Percentiles rank a stretch among this genome's conserved stretches.
Conservation (phyloP, 2,329 filamentous ascomycete species). For the Trichoderma endophyticum region DNA sequence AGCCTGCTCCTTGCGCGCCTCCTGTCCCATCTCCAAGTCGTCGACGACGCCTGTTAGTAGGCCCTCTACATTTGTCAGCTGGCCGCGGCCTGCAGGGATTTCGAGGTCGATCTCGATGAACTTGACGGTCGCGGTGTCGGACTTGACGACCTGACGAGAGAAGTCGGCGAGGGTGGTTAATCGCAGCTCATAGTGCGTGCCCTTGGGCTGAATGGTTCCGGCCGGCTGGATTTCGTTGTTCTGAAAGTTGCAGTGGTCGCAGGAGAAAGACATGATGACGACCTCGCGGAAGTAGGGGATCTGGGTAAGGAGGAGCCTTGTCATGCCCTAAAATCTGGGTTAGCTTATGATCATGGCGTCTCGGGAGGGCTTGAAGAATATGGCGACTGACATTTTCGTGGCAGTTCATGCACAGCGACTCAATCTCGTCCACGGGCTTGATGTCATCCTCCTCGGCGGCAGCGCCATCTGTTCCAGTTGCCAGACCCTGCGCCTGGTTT, state of each 20-base stretch:
- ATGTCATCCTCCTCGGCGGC: conserved; percentile 44
- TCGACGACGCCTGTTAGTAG: conserved; percentile 74
- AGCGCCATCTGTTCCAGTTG: conserved; percentile 37
- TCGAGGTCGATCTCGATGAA: conserved; percentile 92
- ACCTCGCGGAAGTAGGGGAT: conserved; percentile 98
- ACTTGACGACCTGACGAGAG: conserved; percentile 85
- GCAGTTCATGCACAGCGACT: conserved; percentile 86
- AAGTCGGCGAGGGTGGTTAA: conserved; percentile 73
- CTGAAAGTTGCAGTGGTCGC: conserved; percentile 81
- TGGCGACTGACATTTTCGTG: conserved; percentile 62
- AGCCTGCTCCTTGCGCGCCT: conserved; percentile 70
- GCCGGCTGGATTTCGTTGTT: conserved; percentile 95
- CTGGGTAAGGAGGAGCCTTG: conserved; percentile 80
- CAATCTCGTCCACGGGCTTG: conserved; percentile 63
- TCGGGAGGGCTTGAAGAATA: neutral
- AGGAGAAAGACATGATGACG: conserved; percentile 94
- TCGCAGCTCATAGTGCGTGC: conserved; percentile 77
- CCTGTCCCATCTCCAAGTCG: conserved; percentile 78
- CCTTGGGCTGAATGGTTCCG: conserved; percentile 85
- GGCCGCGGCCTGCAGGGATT: conserved; percentile 84
- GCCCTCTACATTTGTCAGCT: conserved; percentile 91
- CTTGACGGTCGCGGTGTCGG: conserved; percentile 79
- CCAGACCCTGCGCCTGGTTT: conserved; percentile 55
- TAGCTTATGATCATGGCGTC: neutral
- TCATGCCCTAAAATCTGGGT: conserved; percentile 62